Evolutionary conservation across 2,329 filamentous ascomycete genomes (phyloP).

Genomic region (Aschersonia sp.): DNA sequence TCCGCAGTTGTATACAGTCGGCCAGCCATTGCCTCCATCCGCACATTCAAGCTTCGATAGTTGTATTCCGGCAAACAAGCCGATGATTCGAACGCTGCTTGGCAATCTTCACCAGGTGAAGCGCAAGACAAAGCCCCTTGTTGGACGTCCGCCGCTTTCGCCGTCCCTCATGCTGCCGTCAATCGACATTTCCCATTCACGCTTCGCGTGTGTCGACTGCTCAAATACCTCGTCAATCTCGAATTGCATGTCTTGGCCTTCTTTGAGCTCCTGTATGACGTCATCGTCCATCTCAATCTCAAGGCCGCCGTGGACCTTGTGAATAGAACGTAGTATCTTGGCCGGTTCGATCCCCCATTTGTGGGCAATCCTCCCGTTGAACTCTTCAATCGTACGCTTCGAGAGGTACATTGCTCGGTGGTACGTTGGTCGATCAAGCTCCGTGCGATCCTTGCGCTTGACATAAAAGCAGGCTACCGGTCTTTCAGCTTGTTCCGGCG

Average conservation of each 20-base stretch:
- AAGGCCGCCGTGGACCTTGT: constrained; percentile 57
- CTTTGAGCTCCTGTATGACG: constrained; percentile 65
- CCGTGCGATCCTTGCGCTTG: constrained; percentile 36
- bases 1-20: too few relatives aligned
- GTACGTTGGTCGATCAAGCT: constrained; percentile 40
- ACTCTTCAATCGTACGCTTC: constrained; percentile 59
- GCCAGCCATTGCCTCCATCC: too few relatives aligned
- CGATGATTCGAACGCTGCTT: too few relatives aligned
- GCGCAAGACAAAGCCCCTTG: constrained; percentile 6
- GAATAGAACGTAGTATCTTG: constrained; percentile 56
- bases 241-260: constrained; percentile 83
- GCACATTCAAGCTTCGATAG: too few relatives aligned
- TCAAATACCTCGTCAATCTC: constrained; percentile 41
- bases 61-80: too few relatives aligned
- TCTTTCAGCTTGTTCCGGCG: constrained; percentile 55
- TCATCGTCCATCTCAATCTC: constrained; percentile 86
- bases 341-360: constrained; percentile 72
- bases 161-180: constrained; percentile 24
- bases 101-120: constrained; percentile 1
- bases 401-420: constrained; percentile 78
- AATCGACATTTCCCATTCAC: constrained; percentile 48
- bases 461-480: constrained; percentile 82
- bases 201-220: constrained; percentile 22
- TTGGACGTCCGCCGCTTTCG: constrained; percentile 7
- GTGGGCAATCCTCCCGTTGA: constrained; percentile 55